These are phyloP conservation scores for Aotearoamyces nothofagi DNA, from an alignment of 2,329 filamentous ascomycete species.

Conservation along the genomic window DNA sequence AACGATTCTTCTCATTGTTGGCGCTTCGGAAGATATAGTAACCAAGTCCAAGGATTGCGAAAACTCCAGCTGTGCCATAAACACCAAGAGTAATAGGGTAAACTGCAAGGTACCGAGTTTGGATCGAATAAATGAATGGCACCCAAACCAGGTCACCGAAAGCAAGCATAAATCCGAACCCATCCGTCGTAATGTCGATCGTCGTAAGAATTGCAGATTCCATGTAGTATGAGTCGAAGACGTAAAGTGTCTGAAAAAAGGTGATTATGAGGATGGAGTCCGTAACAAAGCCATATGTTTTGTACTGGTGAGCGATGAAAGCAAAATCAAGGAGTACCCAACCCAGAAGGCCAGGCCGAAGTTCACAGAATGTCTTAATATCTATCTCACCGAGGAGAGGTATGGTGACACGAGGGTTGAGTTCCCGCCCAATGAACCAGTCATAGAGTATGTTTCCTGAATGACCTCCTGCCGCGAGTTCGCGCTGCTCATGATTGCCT, in stretches of 20 bases:
- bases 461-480: constrained; percentile 69
- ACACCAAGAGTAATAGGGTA: constrained; percentile 70
- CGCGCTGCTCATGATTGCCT: constrained; percentile 56
- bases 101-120: constrained; percentile 69
- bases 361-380: constrained; percentile 78
- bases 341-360: constrained; percentile 81
- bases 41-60: constrained; percentile 54
- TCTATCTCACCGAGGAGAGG: constrained; percentile 76
- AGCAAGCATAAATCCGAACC: constrained; percentile 87
- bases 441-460: constrained; percentile 82
- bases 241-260: constrained; percentile 64
- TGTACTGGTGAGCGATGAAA: constrained; percentile 79
- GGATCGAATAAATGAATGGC: constrained; percentile 75
- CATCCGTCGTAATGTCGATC: constrained; percentile 86
- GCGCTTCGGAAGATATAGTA: constrained; percentile 87
- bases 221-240: constrained; percentile 74
- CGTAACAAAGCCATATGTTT: constrained; percentile 65
- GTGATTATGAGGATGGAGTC: constrained; percentile 76
- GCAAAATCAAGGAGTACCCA: constrained; percentile 79
- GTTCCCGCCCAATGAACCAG: constrained; percentile 91
- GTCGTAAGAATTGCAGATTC: constrained; percentile 82
- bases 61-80: constrained; percentile 45
- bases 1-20: constrained; percentile 90
- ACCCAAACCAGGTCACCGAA: constrained; percentile 92
- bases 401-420: constrained; percentile 73